Base-by-base conservation (phyloP, 192 early-diverging fungal species). In the Dissophora globulifera region DNA sequence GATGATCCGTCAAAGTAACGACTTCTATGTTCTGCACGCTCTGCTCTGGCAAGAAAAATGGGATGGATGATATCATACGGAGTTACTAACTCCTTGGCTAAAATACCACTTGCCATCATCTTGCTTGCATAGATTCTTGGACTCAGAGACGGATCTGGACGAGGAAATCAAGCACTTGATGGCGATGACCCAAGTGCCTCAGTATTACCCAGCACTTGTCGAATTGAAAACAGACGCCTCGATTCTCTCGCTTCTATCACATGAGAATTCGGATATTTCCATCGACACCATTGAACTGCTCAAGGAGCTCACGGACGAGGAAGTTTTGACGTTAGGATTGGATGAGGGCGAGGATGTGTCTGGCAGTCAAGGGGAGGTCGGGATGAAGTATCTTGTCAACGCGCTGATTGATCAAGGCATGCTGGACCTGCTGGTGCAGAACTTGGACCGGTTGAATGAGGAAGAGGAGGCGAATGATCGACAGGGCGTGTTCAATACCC, bases 181-280 rank as follows among this genome's bases (percentile, higher is more conserved):
- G 62, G 83, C 86, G 17, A 68, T 95, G 42, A 90, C 94, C 10
- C 90, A 92, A 50, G 90, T 87, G 8, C 95, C 95, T 12, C 89
- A 96, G 19, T 78, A 91, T 20, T 95, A 96, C 62, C 81, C 86
- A 4, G 82, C 85, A 6, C 80, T 96, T 4, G 86, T 95, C 2
- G 82, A 91, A 25, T 64, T 98, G 45, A 88, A 83, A 19, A 88
- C 85, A 2, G 50, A 91, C 10, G 63, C 83, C 1, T 86, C 88
- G 6, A 79, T 97, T 17, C 72, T 95, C 17, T 86, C 88, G 2
- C 82, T 98, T 30, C 67, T 99, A 31, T 82, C 88, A 35, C 97
- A 99, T 69, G 95, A 96, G 48, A 99, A 99, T 80, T 92, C 90
- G 17, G 97, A 99, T 70, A 96, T 99, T 79, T 78, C 86, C 2